These are phyloP conservation scores for Boletus subcaerulescens DNA, from an alignment of 768 basidiomycete genomes.

Conservation along the genomic window DNA sequence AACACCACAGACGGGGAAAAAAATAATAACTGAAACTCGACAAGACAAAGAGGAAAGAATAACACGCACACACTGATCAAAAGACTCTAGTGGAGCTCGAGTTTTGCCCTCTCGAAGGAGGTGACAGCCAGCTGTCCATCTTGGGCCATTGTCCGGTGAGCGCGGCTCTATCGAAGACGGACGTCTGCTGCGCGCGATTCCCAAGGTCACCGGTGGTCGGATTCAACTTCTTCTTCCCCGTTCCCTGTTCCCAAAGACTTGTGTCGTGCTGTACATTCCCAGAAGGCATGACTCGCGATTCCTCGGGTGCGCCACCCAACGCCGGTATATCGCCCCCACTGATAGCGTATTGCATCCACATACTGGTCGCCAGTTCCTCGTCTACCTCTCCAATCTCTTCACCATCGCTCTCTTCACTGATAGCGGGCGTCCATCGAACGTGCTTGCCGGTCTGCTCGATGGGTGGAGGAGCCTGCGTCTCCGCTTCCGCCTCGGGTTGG, in stretches of 20 bases:
- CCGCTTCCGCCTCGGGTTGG: constrained; percentile 7
- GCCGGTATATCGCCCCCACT: constrained; percentile 22
- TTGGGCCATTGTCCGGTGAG: constrained; percentile 32
- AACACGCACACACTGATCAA: constrained; percentile 14
- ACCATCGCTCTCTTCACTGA: constrained; percentile 19
- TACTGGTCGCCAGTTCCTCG: constrained; percentile 13
- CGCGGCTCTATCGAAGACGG: constrained; percentile 28
- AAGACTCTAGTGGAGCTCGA: constrained; percentile 31
- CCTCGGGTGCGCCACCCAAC: constrained; percentile 2
- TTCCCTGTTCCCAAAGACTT: constrained; percentile 24
- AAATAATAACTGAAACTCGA: neutral
- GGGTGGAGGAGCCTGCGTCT: neutral
- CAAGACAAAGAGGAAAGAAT: neutral
- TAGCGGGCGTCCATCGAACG: constrained; percentile 25
- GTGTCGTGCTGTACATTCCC: constrained; percentile 7
- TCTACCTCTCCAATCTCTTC: constrained; percentile 22
- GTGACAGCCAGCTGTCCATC: constrained; percentile 34
- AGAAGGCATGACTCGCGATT: neutral
- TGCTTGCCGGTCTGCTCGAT: constrained; percentile 18
- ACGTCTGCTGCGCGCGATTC: constrained; percentile 24
- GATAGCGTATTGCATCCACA: constrained; percentile 34
- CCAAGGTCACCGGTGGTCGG: constrained; percentile 14
- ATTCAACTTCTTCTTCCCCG: constrained; percentile 20
- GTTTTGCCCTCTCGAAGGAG: constrained; percentile 29
- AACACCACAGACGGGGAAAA: neutral